Evolutionary conservation across 306 rosid genomes (phyloP).

Genomic region (Mimosa pudica): DNA sequence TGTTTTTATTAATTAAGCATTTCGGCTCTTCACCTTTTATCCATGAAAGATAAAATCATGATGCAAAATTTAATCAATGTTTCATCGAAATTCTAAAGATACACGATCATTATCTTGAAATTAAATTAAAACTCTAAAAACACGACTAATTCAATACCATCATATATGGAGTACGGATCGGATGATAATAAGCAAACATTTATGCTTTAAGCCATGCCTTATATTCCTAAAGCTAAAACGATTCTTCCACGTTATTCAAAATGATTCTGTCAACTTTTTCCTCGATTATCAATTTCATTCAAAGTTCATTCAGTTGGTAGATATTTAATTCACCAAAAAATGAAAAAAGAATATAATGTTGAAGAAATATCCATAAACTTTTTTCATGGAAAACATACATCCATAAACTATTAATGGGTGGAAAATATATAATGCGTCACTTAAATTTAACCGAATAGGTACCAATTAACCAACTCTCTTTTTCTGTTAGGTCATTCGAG

Average conservation of each 20-base stretch:
- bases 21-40: background rate
- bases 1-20: background rate
- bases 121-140: background rate
- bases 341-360: background rate
- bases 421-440: conserved; percentile 14
- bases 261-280: background rate
- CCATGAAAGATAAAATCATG: background rate
- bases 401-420: background rate
- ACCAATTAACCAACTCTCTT: conserved; percentile 24
- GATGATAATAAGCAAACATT: background rate
- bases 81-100: background rate
- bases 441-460: conserved; percentile 31
- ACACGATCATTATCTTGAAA: background rate
- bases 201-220: background rate
- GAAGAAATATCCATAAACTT: background rate
- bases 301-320: conserved; percentile 1
- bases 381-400: no score
- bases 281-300: background rate
- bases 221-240: background rate
- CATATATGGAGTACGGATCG: background rate
- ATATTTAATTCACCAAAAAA: background rate
- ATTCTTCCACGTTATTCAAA: background rate
- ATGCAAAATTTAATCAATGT: background rate
- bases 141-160: background rate
- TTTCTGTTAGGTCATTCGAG: conserved; percentile 37